A percentile compares a stretch with the other conserved stretches of the same genome.
phyloP scores from a whole-genome alignment of 176 grass and related monocot genomes.

The Guadua angustifolia region DNA sequence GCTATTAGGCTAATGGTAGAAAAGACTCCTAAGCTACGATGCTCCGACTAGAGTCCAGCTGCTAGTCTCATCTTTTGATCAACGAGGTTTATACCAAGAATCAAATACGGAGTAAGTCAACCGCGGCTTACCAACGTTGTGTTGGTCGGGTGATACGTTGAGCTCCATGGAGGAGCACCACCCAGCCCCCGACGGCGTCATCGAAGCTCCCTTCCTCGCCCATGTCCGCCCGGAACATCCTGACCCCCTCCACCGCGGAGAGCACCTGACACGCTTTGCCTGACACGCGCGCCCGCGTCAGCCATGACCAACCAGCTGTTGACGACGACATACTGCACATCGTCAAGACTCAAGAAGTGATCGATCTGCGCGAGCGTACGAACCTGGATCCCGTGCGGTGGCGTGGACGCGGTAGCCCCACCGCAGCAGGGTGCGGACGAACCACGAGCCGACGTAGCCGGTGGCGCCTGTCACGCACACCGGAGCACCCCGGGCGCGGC shows the following conservation, averaged over 20 bases:
- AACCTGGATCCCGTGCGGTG: no score
- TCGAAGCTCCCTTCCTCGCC: constrained; percentile 80
- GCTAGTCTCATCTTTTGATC: no score
- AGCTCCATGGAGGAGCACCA: constrained; percentile 76
- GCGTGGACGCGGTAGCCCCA: no score
- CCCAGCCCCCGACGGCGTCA: constrained; percentile 54
- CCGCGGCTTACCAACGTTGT: constrained; percentile 53
- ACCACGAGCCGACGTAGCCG: constrained; percentile 86
- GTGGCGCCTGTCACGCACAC: constrained; percentile 86
- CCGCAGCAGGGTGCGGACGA: constrained; percentile 38
- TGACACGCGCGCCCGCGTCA: no score
- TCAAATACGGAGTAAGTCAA: background rate
- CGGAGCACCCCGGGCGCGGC: background rate
- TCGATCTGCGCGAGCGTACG: no score
- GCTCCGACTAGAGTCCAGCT: no score
- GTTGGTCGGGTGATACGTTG: constrained; percentile 43
- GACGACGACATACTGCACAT: no score
- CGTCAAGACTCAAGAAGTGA: no score
- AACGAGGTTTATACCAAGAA: background rate
- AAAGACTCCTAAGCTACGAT: no score
- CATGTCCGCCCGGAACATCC: constrained; percentile 79
- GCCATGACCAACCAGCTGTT: no score
- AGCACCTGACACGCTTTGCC: no score
- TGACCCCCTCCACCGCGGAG: constrained; percentile 38
- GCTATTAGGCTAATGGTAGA: no score